Percentiles rank a stretch among this genome's conserved stretches.
phyloP scores from a whole-genome alignment of 2,329 filamentous ascomycete genomes.

The Aspergillus costaricaensis region DNA sequence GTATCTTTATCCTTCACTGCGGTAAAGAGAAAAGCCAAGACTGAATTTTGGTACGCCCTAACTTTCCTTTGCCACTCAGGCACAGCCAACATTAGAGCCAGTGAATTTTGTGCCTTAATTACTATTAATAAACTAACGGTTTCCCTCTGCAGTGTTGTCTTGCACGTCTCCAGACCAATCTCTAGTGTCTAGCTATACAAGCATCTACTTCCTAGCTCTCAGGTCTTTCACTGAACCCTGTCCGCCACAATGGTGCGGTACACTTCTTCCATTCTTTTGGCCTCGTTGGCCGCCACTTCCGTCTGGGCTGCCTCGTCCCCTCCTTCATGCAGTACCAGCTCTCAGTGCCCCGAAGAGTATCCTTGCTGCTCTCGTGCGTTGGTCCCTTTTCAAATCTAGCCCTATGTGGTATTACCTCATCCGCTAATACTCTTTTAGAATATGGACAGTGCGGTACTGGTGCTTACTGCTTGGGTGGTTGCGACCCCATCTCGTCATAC shows the following conservation, averaged over 20 bases:
- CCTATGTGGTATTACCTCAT: slow-evolving; percentile 10
- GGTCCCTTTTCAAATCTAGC: background rate
- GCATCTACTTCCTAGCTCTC: slow-evolving; percentile 17
- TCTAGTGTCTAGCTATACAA: background rate
- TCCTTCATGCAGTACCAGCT: slow-evolving; percentile 43
- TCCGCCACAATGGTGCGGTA: slow-evolving; percentile 40
- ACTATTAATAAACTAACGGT: slow-evolving; percentile 9
- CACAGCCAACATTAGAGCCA: background rate
- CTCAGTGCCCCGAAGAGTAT: slow-evolving; percentile 69
- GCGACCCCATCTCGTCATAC: slow-evolving; percentile 83
- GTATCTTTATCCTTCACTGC: slow-evolving; percentile 6
- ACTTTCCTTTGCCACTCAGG: background rate
- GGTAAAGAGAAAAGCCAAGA: background rate
- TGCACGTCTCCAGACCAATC: background rate
- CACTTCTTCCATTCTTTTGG: slow-evolving; percentile 34
- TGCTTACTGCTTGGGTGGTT: slow-evolving; percentile 93
- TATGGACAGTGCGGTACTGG: slow-evolving; percentile 92
- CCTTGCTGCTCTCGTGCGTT: slow-evolving; percentile 79
- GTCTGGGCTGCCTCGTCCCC: slow-evolving; percentile 30
- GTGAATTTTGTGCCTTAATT: background rate
- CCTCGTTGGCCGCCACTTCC: slow-evolving; percentile 36
- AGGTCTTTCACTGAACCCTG: slow-evolving; percentile 16
- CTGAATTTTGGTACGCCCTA: slow-evolving; percentile 12
- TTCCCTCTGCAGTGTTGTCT: slow-evolving; percentile 1
- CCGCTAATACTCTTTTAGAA: slow-evolving; percentile 54